Conservation (phyloP, 176 grass and related monocot genomes). For the Metroxylon sagu region DNA sequence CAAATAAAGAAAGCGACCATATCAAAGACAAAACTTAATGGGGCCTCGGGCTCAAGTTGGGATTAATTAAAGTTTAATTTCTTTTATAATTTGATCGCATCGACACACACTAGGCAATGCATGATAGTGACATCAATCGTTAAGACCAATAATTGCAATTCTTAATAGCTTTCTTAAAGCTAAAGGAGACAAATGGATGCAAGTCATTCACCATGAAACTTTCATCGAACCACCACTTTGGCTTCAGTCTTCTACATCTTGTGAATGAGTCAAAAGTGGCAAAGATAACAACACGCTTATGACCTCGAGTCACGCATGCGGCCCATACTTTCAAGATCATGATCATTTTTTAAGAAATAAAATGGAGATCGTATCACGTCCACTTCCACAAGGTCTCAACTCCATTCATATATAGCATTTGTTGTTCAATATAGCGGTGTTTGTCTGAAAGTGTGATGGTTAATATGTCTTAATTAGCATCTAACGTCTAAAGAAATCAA, state of each 20-base stretch:
- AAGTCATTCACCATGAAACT: not conserved
- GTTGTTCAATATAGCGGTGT: no score
- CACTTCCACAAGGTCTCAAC: no score
- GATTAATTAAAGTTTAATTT: not conserved
- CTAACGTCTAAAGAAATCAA: no score
- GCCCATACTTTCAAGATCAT: no score
- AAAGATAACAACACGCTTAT: not conserved
- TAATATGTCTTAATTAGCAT: no score
- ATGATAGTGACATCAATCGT: not conserved
- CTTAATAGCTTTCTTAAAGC: slow-evolving; percentile 5
- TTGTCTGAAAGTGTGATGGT: no score
- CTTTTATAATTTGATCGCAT: not conserved
- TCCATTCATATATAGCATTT: no score
- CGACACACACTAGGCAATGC: not conserved
- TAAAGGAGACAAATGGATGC: not conserved
- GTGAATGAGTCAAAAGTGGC: not conserved
- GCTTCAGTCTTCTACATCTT: not conserved
- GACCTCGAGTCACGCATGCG: no score
- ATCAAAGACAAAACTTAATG: not conserved
- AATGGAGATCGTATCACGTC: no score
- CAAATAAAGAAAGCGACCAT: not conserved
- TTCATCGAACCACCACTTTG: not conserved
- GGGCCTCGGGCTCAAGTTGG: not conserved
- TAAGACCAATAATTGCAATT: not conserved
- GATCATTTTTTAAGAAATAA: no score